Conservation (phyloP, 805 yeast genomes). For the Candida easanensis region DNA sequence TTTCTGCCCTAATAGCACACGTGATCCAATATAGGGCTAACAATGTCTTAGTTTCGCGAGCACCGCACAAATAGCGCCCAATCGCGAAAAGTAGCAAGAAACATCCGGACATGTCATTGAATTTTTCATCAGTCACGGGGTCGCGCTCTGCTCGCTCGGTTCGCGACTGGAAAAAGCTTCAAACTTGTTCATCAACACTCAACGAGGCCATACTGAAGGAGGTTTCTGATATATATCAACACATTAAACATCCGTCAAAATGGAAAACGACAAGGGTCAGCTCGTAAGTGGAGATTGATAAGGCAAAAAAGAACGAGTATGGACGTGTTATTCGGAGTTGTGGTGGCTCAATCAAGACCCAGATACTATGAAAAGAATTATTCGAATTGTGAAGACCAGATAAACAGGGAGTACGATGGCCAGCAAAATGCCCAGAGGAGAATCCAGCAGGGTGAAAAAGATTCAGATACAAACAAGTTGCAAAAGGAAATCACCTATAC, state of each 20-base stretch:
- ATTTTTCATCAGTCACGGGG: constrained; percentile 18
- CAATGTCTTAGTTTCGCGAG: neutral
- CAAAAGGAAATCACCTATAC: too few species aligned
- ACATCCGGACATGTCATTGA: constrained; percentile 12
- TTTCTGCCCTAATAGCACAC: constrained; percentile 4
- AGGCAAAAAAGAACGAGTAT: constrained; percentile 1
- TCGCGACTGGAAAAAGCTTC: constrained; percentile 16
- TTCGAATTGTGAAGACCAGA: too few species aligned
- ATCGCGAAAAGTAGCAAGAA: neutral
- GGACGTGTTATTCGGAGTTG: neutral
- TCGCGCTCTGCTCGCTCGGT: constrained; percentile 1
- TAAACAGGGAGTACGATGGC: too few species aligned
- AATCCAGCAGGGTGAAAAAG: too few species aligned
- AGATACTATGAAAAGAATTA: neutral
- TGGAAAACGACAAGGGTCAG: constrained; percentile 99
- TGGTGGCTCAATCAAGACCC: neutral
- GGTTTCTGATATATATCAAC: constrained; percentile 2
- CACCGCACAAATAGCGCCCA: neutral
- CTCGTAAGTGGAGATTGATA: constrained; percentile 64
- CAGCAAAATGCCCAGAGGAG: too few species aligned
- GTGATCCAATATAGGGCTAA: constrained; percentile 10
- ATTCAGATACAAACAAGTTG: too few species aligned
- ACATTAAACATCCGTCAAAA: constrained; percentile 44
- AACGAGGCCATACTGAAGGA: neutral
- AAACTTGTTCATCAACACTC: constrained; percentile 14